A percentile compares a stretch with the other conserved stretches of the same genome.
Evolutionary conservation across 192 early-diverging fungal species (phyloP).

Genomic region (Podila epigama): DNA sequence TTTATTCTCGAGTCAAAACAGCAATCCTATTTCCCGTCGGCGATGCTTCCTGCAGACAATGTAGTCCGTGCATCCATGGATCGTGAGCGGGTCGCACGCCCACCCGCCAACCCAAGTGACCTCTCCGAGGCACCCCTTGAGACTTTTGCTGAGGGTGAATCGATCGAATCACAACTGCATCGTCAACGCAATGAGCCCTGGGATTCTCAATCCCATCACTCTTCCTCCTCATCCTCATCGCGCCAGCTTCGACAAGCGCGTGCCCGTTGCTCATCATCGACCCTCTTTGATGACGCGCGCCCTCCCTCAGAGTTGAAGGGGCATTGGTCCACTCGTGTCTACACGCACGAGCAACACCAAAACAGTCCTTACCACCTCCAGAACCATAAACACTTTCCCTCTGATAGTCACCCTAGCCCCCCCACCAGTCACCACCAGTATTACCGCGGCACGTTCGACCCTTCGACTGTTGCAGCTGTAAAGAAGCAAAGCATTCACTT

Average conservation of each 20-base stretch:
- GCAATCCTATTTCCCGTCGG: neutral
- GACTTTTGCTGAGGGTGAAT: constrained; percentile 38
- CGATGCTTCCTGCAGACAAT: no score
- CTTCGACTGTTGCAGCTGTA: no score
- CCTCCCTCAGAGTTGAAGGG: constrained; percentile 4
- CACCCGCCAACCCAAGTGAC: constrained; percentile 21
- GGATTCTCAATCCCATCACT: constrained; percentile 1
- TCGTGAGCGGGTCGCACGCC: constrained; percentile 6
- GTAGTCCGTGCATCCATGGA: constrained; percentile 9
- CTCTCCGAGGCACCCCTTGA: constrained; percentile 25
- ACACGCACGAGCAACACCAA: neutral
- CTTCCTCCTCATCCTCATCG: neutral
- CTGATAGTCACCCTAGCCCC: no score
- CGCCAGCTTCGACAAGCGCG: constrained; percentile 7
- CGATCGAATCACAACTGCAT: constrained; percentile 10
- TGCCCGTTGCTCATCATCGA: constrained; percentile 43
- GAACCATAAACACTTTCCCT: no score
- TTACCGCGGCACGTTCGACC: constrained; percentile 2
- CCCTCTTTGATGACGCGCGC: constrained; percentile 31
- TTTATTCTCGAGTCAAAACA: no score
- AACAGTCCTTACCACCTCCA: neutral
- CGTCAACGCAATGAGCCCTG: neutral
- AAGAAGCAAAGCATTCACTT: constrained; percentile 15
- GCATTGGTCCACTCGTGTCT: neutral
- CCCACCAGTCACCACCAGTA: constrained; percentile 6